phyloP scores from a whole-genome alignment of 352 stramenopile genomes.

The Phytophthora niederhauseri region DNA sequence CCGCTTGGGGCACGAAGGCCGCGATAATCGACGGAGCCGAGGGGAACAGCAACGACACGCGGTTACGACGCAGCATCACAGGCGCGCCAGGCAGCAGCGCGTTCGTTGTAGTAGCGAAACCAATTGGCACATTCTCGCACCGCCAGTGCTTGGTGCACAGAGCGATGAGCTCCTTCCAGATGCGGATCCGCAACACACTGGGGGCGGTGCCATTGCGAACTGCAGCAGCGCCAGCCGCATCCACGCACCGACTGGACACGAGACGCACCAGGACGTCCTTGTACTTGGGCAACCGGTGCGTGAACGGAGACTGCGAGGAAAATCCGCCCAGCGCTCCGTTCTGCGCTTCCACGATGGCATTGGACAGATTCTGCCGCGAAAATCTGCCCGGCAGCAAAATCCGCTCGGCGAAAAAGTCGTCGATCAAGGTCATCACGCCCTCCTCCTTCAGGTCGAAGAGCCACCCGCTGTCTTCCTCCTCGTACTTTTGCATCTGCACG shows the following conservation, averaged over 20 bases:
- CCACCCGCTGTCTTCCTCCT: constrained; percentile 60
- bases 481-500: constrained; percentile 70
- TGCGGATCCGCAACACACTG: constrained; percentile 46
- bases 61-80: constrained; percentile 71
- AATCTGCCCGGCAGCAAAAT: constrained; percentile 70
- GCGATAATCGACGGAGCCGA: constrained; percentile 57
- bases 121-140: constrained; percentile 70
- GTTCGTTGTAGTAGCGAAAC: constrained; percentile 57
- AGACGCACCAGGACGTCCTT: constrained; percentile 66
- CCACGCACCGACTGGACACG: constrained; percentile 48
- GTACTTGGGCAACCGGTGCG: constrained; percentile 60
- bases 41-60: constrained; percentile 68
- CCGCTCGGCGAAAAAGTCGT: constrained; percentile 67
- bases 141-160: constrained; percentile 79
- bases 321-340: constrained; percentile 34
- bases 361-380: constrained; percentile 68
- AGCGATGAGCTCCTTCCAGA: constrained; percentile 72
- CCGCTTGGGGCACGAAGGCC: constrained; percentile 46
- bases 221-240: constrained; percentile 18
- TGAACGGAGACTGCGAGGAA: constrained; percentile 34
- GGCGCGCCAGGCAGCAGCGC: constrained; percentile 58
- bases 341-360: constrained; percentile 57
- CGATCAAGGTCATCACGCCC: constrained; percentile 41
- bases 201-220: constrained; percentile 31
- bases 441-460: constrained; percentile 62